Evolutionary conservation across 179 eudicot genomes (phyloP).

Genomic region (Beta corolliflora): DNA sequence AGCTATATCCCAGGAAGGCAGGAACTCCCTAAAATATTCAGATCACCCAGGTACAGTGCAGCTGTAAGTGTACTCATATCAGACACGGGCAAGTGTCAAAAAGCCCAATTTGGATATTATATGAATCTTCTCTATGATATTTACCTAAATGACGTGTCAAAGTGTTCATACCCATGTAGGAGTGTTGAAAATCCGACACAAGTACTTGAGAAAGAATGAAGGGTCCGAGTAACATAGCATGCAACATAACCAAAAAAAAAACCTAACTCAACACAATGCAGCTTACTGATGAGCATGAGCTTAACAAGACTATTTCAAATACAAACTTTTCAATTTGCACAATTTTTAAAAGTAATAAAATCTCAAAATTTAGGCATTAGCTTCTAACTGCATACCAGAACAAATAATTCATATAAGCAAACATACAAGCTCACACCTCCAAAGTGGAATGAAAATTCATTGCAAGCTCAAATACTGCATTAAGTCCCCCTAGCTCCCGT

Average conservation of each 20-base stretch:
- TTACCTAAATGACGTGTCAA: no score
- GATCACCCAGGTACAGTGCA: neutral
- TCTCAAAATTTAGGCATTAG: neutral
- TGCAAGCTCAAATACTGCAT: conserved; percentile 84
- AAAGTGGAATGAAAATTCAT: conserved; percentile 60
- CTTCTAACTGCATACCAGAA: conserved; percentile 20
- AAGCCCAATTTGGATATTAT: no score
- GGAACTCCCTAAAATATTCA: neutral
- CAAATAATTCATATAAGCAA: conserved; percentile 28
- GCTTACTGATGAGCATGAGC: conserved; percentile 3
- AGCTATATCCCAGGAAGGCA: neutral
- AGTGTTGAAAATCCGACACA: no score
- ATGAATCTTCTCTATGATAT: no score
- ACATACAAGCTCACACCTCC: conserved; percentile 87
- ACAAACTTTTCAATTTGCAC: conserved; percentile 2
- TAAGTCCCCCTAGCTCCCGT: conserved; percentile 87
- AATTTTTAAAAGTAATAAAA: neutral
- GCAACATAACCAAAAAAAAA: neutral
- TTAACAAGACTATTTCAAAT: neutral
- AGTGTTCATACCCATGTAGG: no score
- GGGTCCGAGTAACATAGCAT: neutral
- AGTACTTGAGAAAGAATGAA: no score
- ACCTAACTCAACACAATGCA: neutral
- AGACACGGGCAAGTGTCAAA: no score
- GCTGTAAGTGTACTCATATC: neutral